A percentile compares a stretch with the other conserved stretches of the same genome.
Evolutionary conservation across 768 basidiomycete species (phyloP).

Genomic region (Naganishia vishniacii): DNA sequence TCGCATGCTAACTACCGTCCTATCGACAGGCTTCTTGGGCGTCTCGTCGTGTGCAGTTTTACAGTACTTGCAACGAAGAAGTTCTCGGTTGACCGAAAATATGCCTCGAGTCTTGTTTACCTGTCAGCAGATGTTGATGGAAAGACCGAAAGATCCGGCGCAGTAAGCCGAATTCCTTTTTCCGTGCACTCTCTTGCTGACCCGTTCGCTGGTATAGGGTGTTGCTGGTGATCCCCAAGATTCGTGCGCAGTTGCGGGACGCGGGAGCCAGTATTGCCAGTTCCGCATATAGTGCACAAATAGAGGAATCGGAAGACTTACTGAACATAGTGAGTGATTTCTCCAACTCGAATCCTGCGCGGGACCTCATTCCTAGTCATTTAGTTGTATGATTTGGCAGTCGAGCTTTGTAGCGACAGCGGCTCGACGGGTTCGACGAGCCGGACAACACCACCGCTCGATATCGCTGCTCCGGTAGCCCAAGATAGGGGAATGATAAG

Average conservation of each 20-base stretch:
- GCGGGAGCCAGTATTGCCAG: background rate
- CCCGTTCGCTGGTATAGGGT: background rate
- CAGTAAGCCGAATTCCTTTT: background rate
- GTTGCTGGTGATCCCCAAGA: background rate
- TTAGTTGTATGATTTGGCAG: constrained; percentile 5
- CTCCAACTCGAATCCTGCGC: too few relatives aligned
- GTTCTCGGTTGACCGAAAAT: background rate
- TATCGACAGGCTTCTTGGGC: constrained; percentile 3
- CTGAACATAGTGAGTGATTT: constrained; percentile 26
- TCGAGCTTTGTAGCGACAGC: background rate
- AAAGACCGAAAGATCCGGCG: background rate
- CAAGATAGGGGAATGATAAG: background rate
- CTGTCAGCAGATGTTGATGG: constrained; percentile 2
- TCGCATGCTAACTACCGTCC: too few relatives aligned
- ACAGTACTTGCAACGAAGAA: background rate
- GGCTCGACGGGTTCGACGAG: background rate
- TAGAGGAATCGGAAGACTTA: constrained; percentile 20
- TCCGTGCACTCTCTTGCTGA: background rate
- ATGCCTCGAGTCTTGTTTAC: constrained; percentile 8
- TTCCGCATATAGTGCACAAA: background rate
- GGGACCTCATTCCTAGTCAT: too few relatives aligned
- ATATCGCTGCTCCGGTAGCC: too few relatives aligned
- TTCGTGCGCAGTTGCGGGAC: constrained; percentile 13
- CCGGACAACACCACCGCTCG: background rate
- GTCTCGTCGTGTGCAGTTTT: background rate